Conservation (phyloP, 2,329 filamentous ascomycete species). For the Nemania sp. region DNA sequence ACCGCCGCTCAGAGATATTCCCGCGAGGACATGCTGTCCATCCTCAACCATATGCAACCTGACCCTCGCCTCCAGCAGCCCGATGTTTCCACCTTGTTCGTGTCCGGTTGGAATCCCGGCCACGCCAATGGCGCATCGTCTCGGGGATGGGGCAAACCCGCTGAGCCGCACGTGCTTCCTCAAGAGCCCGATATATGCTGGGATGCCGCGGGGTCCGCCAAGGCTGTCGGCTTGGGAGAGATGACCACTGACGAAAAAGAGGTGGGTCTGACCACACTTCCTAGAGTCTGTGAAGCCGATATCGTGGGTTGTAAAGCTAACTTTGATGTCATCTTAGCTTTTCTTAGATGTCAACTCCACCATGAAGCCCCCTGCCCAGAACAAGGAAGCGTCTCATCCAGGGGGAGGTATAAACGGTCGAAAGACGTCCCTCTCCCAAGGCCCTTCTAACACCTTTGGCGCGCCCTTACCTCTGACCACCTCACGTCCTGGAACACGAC, state of each 20-base stretch:
- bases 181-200: conserved; percentile 92
- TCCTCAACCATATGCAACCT: conserved; percentile 58
- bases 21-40: conserved; percentile 76
- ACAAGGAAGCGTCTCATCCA: conserved; percentile 64
- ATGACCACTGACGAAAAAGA: conserved; percentile 68
- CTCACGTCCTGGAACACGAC: conserved; percentile 74
- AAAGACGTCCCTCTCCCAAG: conserved; percentile 82
- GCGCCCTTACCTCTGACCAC: conserved; percentile 73
- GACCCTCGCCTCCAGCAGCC: conserved; percentile 55
- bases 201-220: conserved; percentile 72
- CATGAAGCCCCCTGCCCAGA: conserved; percentile 81
- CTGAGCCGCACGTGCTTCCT: conserved; percentile 72
- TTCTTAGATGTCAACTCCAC: conserved; percentile 94
- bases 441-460: conserved; percentile 66
- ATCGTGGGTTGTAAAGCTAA: conserved; percentile 34
- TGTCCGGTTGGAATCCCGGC: conserved; percentile 78
- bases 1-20: conserved; percentile 67
- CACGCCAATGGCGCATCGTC: conserved; percentile 66
- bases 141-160: conserved; percentile 76
- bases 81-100: conserved; percentile 70
- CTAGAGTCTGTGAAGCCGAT: background rate
- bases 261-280: conserved; percentile 46
- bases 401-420: conserved; percentile 67
- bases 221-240: conserved; percentile 73
- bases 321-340: conserved; percentile 54